These are phyloP conservation scores for Colletotrichum eremochloae DNA, from an alignment of 2,329 filamentous ascomycete species.

Conservation along the genomic window DNA sequence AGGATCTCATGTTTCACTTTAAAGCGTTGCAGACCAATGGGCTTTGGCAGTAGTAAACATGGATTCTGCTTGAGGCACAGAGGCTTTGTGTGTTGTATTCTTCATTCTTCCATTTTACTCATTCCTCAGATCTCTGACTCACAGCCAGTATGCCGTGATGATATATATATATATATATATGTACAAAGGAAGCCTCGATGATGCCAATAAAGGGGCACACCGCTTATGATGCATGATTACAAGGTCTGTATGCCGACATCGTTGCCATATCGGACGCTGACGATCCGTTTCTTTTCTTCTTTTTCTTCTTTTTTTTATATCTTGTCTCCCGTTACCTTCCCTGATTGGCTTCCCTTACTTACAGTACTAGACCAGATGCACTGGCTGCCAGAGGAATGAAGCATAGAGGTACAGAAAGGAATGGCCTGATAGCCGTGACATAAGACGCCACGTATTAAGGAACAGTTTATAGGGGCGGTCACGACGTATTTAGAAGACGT, in stretches of 20 bases:
- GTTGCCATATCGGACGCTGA: neutral
- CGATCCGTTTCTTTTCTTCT: constrained; percentile 1
- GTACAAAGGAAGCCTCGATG: constrained; percentile 16
- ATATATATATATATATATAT: constrained; percentile 5
- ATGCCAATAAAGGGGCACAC: neutral
- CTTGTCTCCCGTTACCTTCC: neutral
- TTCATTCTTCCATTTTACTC: constrained; percentile 1
- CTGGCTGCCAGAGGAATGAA: constrained; percentile 12
- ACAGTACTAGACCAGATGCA: neutral
- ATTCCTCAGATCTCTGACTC: neutral
- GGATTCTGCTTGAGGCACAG: neutral
- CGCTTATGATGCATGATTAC: constrained; percentile 9
- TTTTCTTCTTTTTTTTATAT: no score
- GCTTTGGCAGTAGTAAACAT: neutral
- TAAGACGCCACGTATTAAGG: neutral
- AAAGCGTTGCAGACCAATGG: neutral
- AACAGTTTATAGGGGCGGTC: neutral
- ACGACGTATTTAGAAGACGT: constrained; percentile 54
- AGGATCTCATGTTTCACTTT: neutral
- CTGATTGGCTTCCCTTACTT: neutral
- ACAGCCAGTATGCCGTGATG: neutral
- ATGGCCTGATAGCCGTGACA: constrained; percentile 6
- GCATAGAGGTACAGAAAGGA: constrained; percentile 15
- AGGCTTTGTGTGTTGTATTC: no score
- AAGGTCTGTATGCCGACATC: constrained; percentile 10